These are phyloP conservation scores for Trichophyton simii DNA, from an alignment of 2,329 filamentous ascomycete genomes.

Conservation along the genomic window DNA sequence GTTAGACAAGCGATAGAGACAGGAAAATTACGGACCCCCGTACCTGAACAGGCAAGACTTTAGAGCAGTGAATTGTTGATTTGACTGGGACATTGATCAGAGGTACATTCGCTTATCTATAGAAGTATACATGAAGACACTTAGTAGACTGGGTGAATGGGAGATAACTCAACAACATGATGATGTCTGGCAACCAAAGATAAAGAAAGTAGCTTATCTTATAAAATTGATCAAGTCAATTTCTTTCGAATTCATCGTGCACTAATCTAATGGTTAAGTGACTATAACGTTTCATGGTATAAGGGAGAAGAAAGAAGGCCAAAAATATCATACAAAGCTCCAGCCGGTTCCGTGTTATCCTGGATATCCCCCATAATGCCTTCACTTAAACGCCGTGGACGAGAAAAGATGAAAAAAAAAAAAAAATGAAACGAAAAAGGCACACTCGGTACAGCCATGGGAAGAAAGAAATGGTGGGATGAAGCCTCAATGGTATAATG, in stretches of 20 bases:
- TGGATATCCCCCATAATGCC: background rate
- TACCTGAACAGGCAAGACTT: conserved; percentile 53
- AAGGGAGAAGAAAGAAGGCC: background rate
- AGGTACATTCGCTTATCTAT: background rate
- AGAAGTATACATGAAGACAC: background rate
- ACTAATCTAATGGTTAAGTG: background rate
- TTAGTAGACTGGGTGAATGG: background rate
- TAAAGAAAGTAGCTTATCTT: background rate
- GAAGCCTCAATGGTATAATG: conserved; percentile 6
- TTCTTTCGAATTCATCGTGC: background rate
- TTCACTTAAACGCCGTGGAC: background rate
- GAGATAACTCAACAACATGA: background rate
- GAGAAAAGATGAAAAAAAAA: background rate
- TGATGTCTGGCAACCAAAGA: background rate
- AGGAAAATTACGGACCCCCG: conserved; percentile 53
- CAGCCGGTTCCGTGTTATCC: background rate
- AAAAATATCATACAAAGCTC: conserved; percentile 2
- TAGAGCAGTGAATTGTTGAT: background rate
- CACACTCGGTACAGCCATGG: background rate
- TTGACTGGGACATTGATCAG: background rate
- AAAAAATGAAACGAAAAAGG: background rate
- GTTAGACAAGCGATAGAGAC: conserved; percentile 50
- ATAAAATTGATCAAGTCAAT: background rate
- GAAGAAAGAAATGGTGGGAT: background rate
- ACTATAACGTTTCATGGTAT: background rate